Evolutionary conservation across 768 basidiomycete genomes (phyloP), one percentile per base, ranked within the genome.

Genomic region (Pleurotus platypus): DNA sequence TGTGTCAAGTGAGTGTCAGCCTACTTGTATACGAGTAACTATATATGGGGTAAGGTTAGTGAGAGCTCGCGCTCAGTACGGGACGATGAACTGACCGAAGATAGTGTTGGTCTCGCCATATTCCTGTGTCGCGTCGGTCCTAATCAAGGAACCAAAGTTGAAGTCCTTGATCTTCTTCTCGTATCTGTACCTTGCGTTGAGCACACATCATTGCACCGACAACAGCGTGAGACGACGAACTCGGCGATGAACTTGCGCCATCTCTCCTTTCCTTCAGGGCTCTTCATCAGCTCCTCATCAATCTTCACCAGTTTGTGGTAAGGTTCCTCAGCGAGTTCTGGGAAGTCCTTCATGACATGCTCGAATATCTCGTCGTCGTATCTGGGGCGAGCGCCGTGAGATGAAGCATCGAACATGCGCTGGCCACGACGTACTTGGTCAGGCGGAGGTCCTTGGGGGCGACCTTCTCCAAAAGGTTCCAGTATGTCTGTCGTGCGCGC

Each of bases 111-210:
- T 81, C 77, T 98, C 90, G 9, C 82, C 85, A 70, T 98, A 99
- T 67, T 95, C 93, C 56, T 83, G 78, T 48, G 75, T 76, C 38
- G 88, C 81, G 65, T 97, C 83, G 47, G 83, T 87, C 50, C 97
- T 84, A 61, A 99, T 89, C 62, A 99, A 77, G 1, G 92, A 98
- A 16, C 97, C 97, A 72, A 98, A 98, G 79, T 98, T 98, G 74
- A 89, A 92, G 62, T 98, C 94, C 66, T 90, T 89, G 55, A 98
- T 77, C 66, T 89, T 90, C 58, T 89, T 86, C 74, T 96, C 90
- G 74, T 95, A 97, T 58, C 92, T 92, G 61, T 50, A 5, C 26
- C 42, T 9, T 26, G 43, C 15, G 6, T 15, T 16, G 15, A 40
- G 59, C 37, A 24, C 46, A 9, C 48, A n/a, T 42, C 55, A 22